Evolutionary conservation across 257 asterid genomes (phyloP), one percentile per base, ranked within the genome.

Genomic region (Pogostemon cablin): DNA sequence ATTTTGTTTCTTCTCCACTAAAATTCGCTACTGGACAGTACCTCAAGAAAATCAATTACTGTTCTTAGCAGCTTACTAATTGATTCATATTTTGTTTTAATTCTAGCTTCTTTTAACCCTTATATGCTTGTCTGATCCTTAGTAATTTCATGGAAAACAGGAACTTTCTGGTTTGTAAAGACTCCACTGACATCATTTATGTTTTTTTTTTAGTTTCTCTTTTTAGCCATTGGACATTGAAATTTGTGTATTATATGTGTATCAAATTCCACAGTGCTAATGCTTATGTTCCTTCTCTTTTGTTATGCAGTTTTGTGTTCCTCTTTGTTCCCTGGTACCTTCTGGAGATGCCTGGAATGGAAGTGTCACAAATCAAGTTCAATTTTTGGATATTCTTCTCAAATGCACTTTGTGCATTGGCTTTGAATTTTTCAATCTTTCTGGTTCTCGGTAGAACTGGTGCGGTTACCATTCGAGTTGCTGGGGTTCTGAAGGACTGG

Each of bases 401-500:
- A 17, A 95, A 95, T 78, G 99, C 99, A 39, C 85, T 95, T 39
- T 84, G 92, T 80, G 99, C 99, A 9, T 76, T 95, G 81, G 93
- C 96, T 72, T 86, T 95, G 86, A 95, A 95, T 82, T 88, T 95
- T 86, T 92, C 98, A 65, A 92, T 95, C 76, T 92, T 95, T 81
- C 81, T 90, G 72, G 99, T 87, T 37, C 88, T 92, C 60, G 99
- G 98, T 81, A 88, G 99, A 92, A 95, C 99, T 17, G 88, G 99
- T 67, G 99, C 99, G 39, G 98, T 95, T 74, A 95, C 99, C 34
- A 81, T 95, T 58, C 87, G 99, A 67, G 99, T 95, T 48, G 98
- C 99, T 62, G 98, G 99, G 4, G 99, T 95, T 71, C 77, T 92
- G 35, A 95, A 95, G 77, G 99, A 95, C 83, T 95, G 99, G 99